phyloP scores from a whole-genome alignment of 1,284 basidiomycete species.

The Neonothopanus nambi region DNA sequence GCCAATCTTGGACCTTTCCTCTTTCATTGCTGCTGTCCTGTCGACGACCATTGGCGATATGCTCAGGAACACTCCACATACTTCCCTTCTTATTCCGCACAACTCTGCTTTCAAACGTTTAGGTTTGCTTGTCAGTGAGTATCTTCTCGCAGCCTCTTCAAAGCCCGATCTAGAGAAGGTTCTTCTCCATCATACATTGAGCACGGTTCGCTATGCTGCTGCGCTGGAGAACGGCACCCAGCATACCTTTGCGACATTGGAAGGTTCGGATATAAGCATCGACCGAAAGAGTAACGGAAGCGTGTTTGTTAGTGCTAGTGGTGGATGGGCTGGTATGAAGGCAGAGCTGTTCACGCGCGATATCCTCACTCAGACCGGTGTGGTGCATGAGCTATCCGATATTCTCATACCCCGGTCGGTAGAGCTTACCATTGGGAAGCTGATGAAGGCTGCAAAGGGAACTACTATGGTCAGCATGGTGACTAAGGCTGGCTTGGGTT shows the following conservation, averaged over 20 bases:
- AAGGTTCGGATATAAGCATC: constrained; percentile 72
- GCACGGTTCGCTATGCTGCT: constrained; percentile 74
- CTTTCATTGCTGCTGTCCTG: constrained; percentile 88
- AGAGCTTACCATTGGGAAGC: constrained; percentile 83
- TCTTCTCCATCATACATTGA: constrained; percentile 83
- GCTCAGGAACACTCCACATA: constrained; percentile 67
- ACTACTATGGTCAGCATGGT: constrained; percentile 88
- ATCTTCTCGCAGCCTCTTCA: constrained; percentile 76
- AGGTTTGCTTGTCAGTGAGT: constrained; percentile 83
- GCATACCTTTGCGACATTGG: constrained; percentile 69
- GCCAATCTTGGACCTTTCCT: constrained; percentile 81
- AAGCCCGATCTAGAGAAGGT: constrained; percentile 81
- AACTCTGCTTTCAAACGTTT: constrained; percentile 88
- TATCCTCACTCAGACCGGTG: constrained; percentile 85
- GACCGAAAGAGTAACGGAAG: constrained; percentile 51
- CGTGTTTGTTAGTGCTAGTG: constrained; percentile 60
- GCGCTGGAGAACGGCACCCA: constrained; percentile 63
- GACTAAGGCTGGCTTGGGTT: constrained; percentile 81
- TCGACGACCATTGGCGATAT: constrained; percentile 78
- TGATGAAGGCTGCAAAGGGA: constrained; percentile 85
- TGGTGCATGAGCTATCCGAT: constrained; percentile 88
- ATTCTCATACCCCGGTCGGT: constrained; percentile 90
- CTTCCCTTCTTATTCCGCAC: constrained; percentile 85
- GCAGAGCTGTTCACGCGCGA: constrained; percentile 59
- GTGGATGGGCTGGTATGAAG: constrained; percentile 74